Evolutionary conservation across 345 rosid species (phyloP).

Genomic region (Adansonia digitata): DNA sequence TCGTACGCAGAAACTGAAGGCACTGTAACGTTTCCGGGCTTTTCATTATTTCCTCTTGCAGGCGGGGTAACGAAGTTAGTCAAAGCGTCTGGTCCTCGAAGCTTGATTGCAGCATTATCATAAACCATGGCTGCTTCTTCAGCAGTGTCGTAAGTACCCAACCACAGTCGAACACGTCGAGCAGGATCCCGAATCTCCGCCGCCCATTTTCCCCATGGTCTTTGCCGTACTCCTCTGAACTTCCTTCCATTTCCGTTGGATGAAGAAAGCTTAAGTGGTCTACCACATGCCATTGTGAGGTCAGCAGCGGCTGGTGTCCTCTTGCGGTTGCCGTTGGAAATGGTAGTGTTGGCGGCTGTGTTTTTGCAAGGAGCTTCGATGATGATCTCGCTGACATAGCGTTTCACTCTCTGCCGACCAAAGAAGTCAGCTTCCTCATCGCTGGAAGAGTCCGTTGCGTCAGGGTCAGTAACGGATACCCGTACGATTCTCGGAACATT

Average conservation of each 20-base stretch:
- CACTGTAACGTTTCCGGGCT: too few relatives aligned
- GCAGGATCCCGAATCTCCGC: constrained; percentile 97
- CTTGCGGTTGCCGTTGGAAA: constrained; percentile 24
- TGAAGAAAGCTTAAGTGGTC: too few relatives aligned
- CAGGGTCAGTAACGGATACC: constrained; percentile 55
- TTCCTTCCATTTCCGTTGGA: too few relatives aligned
- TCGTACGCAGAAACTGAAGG: constrained; percentile 50
- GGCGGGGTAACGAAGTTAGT: constrained; percentile 64
- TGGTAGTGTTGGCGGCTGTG: too few relatives aligned
- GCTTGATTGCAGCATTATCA: constrained; percentile 80
- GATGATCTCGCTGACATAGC: constrained; percentile 64
- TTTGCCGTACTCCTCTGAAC: constrained; percentile 83
- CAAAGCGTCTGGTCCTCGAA: constrained; percentile 80
- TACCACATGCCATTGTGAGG: constrained; percentile 2
- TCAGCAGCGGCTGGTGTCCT: constrained; percentile 20
- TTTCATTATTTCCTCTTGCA: not conserved
- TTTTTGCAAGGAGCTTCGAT: constrained; percentile 42
- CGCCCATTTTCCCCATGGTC: constrained; percentile 99
- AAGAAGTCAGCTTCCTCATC: constrained; percentile 47
- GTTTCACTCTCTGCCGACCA: constrained; percentile 54
- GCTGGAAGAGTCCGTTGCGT: constrained; percentile 93
- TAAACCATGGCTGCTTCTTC: constrained; percentile 95
- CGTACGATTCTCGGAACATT: constrained; percentile 45
- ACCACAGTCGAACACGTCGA: constrained; percentile 72
- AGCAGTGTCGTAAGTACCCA: constrained; percentile 83